phyloP scores from a whole-genome alignment of 345 rosid species.

The Conringia planisiliqua region DNA sequence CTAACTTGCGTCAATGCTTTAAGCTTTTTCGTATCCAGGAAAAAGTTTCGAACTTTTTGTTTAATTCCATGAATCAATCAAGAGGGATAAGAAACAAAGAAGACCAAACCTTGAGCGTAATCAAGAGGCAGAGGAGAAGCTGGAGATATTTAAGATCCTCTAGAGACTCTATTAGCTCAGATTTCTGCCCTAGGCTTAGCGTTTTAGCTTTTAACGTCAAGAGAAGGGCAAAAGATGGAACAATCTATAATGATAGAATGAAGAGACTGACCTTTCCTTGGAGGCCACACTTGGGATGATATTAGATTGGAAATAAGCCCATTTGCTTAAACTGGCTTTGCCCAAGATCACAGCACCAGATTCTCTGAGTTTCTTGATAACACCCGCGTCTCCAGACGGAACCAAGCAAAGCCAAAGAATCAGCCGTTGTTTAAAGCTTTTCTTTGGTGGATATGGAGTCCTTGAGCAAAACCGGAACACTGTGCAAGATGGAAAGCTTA shows the following conservation, averaged over 20 bases:
- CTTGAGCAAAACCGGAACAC: slow-evolving; percentile 65
- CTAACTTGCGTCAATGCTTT: background rate
- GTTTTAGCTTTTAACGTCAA: no score
- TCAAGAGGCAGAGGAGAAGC: slow-evolving; percentile 27
- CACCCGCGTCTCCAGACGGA: slow-evolving; percentile 63
- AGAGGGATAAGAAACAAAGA: no score
- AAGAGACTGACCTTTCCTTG: slow-evolving; percentile 52
- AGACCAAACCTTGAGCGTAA: no score
- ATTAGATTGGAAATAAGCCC: slow-evolving; percentile 45
- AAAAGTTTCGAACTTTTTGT: background rate
- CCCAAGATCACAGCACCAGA: slow-evolving; percentile 72
- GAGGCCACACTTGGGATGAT: slow-evolving; percentile 40
- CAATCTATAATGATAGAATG: background rate
- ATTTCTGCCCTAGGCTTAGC: no score
- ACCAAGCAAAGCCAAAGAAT: slow-evolving; percentile 61
- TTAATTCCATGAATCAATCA: background rate
- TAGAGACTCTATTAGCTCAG: no score
- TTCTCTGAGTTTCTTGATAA: slow-evolving; percentile 49
- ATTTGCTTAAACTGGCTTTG: slow-evolving; percentile 71
- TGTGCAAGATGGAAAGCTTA: slow-evolving; percentile 42
- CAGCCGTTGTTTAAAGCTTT: slow-evolving; percentile 69
- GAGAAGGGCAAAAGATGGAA: no score
- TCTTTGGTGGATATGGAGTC: slow-evolving; percentile 65
- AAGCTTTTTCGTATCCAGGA: background rate
- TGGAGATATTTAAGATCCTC: slow-evolving; percentile 16